Percentiles rank a stretch among this genome's conserved stretches.
These are phyloP conservation scores for Wickerhamomyces sydowiorum DNA, from an alignment of 805 yeast genomes.

Conservation along the genomic window DNA sequence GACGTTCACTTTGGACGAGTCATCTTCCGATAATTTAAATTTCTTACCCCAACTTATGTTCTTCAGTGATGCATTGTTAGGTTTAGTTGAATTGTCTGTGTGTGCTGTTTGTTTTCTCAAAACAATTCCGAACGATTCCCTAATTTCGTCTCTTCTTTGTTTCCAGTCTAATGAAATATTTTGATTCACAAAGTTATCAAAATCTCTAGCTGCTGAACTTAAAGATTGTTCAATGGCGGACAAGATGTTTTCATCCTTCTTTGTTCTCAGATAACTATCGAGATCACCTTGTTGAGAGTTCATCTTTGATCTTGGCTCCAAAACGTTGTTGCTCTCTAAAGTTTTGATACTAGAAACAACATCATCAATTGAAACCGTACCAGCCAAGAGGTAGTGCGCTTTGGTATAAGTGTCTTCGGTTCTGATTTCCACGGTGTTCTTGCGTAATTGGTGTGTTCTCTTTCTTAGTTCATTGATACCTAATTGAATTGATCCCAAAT, in stretches of 20 bases:
- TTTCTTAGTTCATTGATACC: constrained; percentile 74
- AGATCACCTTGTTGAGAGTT: constrained; percentile 34
- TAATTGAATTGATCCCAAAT: constrained; percentile 74
- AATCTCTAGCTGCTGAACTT: constrained; percentile 69
- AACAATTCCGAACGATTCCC: constrained; percentile 62
- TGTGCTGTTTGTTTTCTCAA: constrained; percentile 23
- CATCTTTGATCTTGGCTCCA: constrained; percentile 23
- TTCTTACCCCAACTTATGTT: constrained; percentile 26
- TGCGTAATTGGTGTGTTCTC: constrained; percentile 55
- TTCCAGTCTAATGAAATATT: constrained; percentile 83
- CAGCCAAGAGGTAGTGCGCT: constrained; percentile 85
- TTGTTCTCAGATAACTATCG: constrained; percentile 57
- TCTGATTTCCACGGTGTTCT: constrained; percentile 29
- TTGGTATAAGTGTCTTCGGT: constrained; percentile 45
- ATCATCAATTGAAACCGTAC: constrained; percentile 84
- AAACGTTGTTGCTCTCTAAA: constrained; percentile 26
- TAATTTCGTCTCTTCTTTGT: constrained; percentile 64
- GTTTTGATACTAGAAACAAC: constrained; percentile 53
- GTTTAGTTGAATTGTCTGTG: constrained; percentile 7
- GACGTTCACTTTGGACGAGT: constrained; percentile 34
- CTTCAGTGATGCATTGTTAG: constrained; percentile 6
- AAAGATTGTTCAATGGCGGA: constrained; percentile 80
- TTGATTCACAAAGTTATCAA: constrained; percentile 68
- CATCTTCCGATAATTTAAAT: constrained; percentile 23
- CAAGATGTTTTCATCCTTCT: constrained; percentile 78